Conservation (phyloP, 805 yeast species). For the Metschnikowia hibisci region DNA sequence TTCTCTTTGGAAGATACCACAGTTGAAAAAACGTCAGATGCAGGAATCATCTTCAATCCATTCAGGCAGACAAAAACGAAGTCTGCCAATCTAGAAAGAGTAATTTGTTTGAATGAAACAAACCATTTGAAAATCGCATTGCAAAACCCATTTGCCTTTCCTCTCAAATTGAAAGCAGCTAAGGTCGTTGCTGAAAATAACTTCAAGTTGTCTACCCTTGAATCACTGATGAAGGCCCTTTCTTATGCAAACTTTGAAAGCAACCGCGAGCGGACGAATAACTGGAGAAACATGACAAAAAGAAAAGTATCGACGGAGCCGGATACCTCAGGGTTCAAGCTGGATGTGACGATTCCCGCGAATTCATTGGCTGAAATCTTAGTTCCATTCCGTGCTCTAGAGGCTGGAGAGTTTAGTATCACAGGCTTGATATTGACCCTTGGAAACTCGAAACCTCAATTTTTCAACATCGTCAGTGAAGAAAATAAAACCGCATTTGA, state of each 20-base stretch:
- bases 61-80: constrained; percentile 19
- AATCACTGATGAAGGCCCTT: not conserved
- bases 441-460: constrained; percentile 46
- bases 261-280: not conserved
- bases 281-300: constrained; percentile 3
- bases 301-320: not conserved
- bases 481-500: constrained; percentile 19
- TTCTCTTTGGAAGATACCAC: constrained; percentile 5
- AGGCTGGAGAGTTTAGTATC: constrained; percentile 47
- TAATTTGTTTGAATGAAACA: constrained; percentile 45
- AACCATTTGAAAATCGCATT: constrained; percentile 53
- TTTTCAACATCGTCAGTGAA: constrained; percentile 38
- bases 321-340: not conserved
- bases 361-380: constrained; percentile 33
- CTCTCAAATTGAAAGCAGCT: constrained; percentile 54
- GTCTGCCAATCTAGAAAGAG: constrained; percentile 47
- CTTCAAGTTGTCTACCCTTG: constrained; percentile 26
- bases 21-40: constrained; percentile 1
- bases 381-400: constrained; percentile 46
- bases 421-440: constrained; percentile 50
- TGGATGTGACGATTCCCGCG: constrained; percentile 24
- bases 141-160: constrained; percentile 80
- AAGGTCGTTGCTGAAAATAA: constrained; percentile 33
- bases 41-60: constrained; percentile 49
- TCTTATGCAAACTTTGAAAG: constrained; percentile 2